Evolutionary conservation across 208 protist species (phyloP).

Genomic region (Trypanosoma lewisi): DNA sequence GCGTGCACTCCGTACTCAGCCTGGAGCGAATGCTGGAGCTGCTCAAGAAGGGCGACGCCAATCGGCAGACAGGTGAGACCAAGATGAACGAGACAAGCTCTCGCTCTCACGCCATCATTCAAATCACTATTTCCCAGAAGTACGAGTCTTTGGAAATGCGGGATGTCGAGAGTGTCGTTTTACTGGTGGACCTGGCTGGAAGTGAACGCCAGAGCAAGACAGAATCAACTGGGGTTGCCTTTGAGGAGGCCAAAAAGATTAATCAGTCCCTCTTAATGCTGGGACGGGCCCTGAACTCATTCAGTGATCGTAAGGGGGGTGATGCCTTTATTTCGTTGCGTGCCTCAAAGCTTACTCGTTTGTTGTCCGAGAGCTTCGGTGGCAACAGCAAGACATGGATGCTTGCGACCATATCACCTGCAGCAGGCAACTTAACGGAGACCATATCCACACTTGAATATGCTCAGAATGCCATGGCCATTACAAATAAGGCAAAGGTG

Average conservation of each 20-base stretch:
- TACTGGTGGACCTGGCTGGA: slow-evolving; percentile 81
- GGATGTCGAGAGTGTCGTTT: slow-evolving; percentile 45
- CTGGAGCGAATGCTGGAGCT: slow-evolving; percentile 59
- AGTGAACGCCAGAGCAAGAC: slow-evolving; percentile 76
- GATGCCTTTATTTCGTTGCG: slow-evolving; percentile 77
- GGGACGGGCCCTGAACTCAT: slow-evolving; percentile 82
- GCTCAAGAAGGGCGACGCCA: slow-evolving; percentile 52
- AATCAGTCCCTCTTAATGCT: slow-evolving; percentile 86
- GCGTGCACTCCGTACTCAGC: slow-evolving; percentile 72
- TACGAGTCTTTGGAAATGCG: slow-evolving; percentile 52
- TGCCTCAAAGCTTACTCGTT: slow-evolving; percentile 87
- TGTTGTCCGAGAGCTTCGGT: slow-evolving; percentile 89
- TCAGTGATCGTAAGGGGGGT: slow-evolving; percentile 63
- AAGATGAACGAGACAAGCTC: slow-evolving; percentile 81
- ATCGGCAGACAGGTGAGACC: slow-evolving; percentile 55
- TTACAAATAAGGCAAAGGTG: slow-evolving; percentile 68
- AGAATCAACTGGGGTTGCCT: slow-evolving; percentile 65
- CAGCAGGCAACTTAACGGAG: slow-evolving; percentile 76
- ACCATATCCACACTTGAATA: slow-evolving; percentile 82
- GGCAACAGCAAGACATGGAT: slow-evolving; percentile 91
- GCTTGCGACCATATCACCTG: slow-evolving; percentile 83
- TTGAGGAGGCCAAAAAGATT: slow-evolving; percentile 91
- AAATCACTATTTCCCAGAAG: slow-evolving; percentile 80
- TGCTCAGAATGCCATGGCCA: slow-evolving; percentile 75
- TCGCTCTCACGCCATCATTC: slow-evolving; percentile 96